Evolutionary conservation across 2,329 filamentous ascomycete genomes (phyloP).

Genomic region (Myriosclerotinia duriaeana): DNA sequence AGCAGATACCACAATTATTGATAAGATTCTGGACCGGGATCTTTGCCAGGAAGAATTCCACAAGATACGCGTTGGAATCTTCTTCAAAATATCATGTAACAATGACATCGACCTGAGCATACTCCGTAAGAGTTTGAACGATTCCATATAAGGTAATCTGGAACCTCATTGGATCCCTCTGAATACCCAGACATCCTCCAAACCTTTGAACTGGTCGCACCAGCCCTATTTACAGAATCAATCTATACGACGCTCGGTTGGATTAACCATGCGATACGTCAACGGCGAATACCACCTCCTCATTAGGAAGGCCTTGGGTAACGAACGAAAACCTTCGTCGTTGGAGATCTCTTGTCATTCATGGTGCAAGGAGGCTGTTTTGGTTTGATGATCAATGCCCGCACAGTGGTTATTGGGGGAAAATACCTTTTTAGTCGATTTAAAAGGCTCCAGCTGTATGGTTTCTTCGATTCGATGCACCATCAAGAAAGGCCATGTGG

Average conservation of each 20-base stretch:
- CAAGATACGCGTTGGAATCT: too few species aligned
- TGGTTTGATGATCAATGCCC: conserved; percentile 40
- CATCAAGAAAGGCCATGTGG: too few species aligned
- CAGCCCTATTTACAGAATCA: conserved; percentile 44
- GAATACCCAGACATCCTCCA: conserved; percentile 38
- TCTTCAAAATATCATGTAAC: background rate
- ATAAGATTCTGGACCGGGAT: too few species aligned
- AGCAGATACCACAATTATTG: background rate
- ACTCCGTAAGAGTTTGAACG: background rate
- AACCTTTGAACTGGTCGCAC: conserved; percentile 43
- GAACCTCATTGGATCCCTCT: background rate
- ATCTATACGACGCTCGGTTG: conserved; percentile 39
- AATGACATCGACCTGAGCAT: background rate
- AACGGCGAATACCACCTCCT: conserved; percentile 44
- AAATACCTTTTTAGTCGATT: conserved; percentile 52
- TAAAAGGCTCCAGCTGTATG: too few species aligned
- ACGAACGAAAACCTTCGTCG: conserved; percentile 57
- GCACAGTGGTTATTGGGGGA: conserved; percentile 44
- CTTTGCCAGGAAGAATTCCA: background rate
- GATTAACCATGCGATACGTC: conserved; percentile 33
- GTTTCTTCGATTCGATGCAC: too few species aligned
- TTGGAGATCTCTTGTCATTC: conserved; percentile 55
- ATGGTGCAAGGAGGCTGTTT: conserved; percentile 47
- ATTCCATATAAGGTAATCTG: background rate
- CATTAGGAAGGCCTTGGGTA: conserved; percentile 46